Base-by-base conservation (phyloP, 1,284 basidiomycete species). In the Gomphus bonarii region DNA sequence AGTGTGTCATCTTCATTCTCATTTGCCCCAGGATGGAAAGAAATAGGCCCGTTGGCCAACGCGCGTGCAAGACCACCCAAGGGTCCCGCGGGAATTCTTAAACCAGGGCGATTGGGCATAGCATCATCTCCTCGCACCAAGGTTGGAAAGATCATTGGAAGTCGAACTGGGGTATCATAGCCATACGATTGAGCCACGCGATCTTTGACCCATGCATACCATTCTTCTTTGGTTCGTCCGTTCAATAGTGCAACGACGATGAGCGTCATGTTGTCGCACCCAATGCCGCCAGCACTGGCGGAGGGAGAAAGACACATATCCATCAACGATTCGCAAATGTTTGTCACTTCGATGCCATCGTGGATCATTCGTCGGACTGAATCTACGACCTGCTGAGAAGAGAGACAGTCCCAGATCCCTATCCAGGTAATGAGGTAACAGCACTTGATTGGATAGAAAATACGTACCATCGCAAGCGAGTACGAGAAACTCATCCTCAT, bases 181-280 rank as follows among this genome's bases (percentile, higher is more conserved):
- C 86, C 85, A 69, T 85, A 75, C 54, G 83, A 78, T 40, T 77
- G 77, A 64, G 94, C 80, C 44, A 95, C 89, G 46, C 95, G 83
- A 54, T 93, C 81, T 61, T 80, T 84, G 63, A 99, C 72, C 97
- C 95, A 99, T 25, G 79, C 71, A 67, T 90, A 91, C 97, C 97
- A 99, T 67, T 97, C 85, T 61, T 92, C 86, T 68, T 87, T 84
- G 14, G 92, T 92, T 59, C 85, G 84, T 33, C 91, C 95, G 61
- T 89, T 79, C 33, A 97, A 79, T 51, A 99, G 69, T 3, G 92
- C 97, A 50, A 99, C 82, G 59, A 99, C 81, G 63, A 97, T 81
- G 56, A 97, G 78, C 0, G 97, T 99, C 97, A 99, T 99, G 75
- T 99, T 99, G 75, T 99, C 97, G 68, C 95, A 98, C 22, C 97